Evolutionary conservation across 2,329 filamentous ascomycete species (phyloP).

Genomic region (Sclerotinia subarctica): DNA sequence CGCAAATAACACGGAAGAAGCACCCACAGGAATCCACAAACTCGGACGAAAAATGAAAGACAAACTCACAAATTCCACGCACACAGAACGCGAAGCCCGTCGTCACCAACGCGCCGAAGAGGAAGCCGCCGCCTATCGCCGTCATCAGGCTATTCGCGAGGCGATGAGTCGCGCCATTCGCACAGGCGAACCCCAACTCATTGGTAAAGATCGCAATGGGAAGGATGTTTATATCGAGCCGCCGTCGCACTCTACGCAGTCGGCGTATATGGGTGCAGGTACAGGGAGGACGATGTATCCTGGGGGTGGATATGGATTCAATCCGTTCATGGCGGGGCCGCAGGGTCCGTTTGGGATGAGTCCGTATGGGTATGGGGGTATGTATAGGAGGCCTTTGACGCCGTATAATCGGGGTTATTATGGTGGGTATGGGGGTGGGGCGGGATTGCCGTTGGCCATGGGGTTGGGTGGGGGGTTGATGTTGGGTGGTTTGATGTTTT

Average conservation of each 20-base stretch:
- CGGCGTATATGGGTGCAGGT: slow-evolving; percentile 14
- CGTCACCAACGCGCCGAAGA: slow-evolving; percentile 47
- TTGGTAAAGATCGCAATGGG: slow-evolving; percentile 53
- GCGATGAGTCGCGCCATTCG: slow-evolving; percentile 50
- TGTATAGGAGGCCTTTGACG: slow-evolving; percentile 47
- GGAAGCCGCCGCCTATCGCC: slow-evolving; percentile 47
- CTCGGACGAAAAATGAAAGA: slow-evolving; percentile 59
- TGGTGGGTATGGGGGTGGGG: slow-evolving; percentile 45
- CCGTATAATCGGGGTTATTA: slow-evolving; percentile 48
- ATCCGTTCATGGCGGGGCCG: slow-evolving; percentile 44
- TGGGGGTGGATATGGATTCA: slow-evolving; percentile 43
- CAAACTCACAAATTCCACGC: slow-evolving; percentile 54
- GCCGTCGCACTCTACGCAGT: slow-evolving; percentile 35
- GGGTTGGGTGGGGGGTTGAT: slow-evolving; percentile 48
- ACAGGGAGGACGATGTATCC: background rate
- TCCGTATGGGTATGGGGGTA: slow-evolving; percentile 44
- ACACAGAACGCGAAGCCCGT: slow-evolving; percentile 50
- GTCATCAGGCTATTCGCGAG: slow-evolving; percentile 49
- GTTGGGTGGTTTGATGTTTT: slow-evolving; percentile 44
- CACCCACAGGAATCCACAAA: slow-evolving; percentile 40
- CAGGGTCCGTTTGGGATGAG: slow-evolving; percentile 7
- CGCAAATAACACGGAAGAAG: slow-evolving; percentile 30
- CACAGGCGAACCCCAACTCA: slow-evolving; percentile 54
- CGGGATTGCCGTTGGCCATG: slow-evolving; percentile 45
- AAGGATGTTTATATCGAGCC: slow-evolving; percentile 58